phyloP scores from a whole-genome alignment of 176 grass and related monocot genomes.

The Thalia dealbata region DNA sequence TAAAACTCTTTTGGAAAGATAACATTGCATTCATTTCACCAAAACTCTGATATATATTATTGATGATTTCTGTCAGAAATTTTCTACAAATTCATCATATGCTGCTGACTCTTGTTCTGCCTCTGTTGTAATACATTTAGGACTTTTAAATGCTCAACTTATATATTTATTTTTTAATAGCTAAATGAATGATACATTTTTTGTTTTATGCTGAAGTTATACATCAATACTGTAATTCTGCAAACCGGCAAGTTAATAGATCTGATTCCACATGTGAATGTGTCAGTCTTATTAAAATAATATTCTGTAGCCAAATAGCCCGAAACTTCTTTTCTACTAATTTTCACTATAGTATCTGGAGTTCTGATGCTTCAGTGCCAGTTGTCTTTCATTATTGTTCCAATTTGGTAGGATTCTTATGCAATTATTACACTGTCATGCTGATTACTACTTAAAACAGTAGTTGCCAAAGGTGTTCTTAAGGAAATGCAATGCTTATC shows the following conservation, averaged over 20 bases:
- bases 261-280: neutral
- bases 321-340: neutral
- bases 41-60: too few species aligned
- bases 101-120: too few species aligned
- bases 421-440: neutral
- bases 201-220: neutral
- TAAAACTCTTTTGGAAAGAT: neutral
- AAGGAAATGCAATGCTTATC: neutral
- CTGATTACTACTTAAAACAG: neutral
- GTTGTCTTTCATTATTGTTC: neutral
- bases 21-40: too few species aligned
- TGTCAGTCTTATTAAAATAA: neutral
- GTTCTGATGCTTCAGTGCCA: neutral
- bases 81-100: neutral
- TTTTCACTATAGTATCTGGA: neutral
- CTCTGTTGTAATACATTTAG: neutral
- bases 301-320: neutral
- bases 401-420: neutral
- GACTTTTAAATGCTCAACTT: neutral
- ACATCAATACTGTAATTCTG: neutral
- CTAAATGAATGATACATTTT: neutral
- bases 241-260: neutral
- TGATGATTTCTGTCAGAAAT: too few species aligned
- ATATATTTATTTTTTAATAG: too few species aligned
- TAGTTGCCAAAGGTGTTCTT: neutral